Base-by-base conservation (phyloP, 306 rosid species). In the Malus asiatica region DNA sequence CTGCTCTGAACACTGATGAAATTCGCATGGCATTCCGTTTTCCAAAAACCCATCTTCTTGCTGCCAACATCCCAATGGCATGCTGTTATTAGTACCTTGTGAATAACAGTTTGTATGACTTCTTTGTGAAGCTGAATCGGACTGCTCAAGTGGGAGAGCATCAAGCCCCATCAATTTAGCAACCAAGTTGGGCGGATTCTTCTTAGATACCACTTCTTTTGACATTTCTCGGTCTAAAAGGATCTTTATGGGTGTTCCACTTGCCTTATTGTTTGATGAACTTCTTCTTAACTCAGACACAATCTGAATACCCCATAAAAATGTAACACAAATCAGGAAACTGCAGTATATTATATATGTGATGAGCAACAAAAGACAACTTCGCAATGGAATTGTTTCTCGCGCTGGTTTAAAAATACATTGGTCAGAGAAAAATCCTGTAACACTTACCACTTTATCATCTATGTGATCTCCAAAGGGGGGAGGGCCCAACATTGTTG, bases 131-230 rank as follows among this genome's bases (percentile, higher is more conserved):
- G 91, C 80, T 74, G 87, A 75, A 83, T 81, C 85, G 58, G 86
- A 72, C 74, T 86, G 87, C 79, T 83, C 81, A 11, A 58, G 72
- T 55, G 96, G 93, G 60, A 90, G 80, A 80, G 88, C 53, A 58
- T 96, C 99, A 78, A 96, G 93, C 77, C 98, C 99, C 99, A 93
- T 96, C 82, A 93, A 84, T 84, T 89, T 90, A 74, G 99, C 99
- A 78, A 96, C 97, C 67, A 90, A 86, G 76, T 92, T 96, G 63
- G 98, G 86, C 42, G 92, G 86, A 38, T 80, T 82, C 65, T 78
- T 85, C 80, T 77, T 96, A 66, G 85, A 86, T 68, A 81, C 85
- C 42, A 82, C 72, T 70, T 86, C 96, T 89, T 87, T 90, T 30
- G 89, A 86, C 97, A 96, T 90, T 81, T 96, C 96, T 83, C 76